Conservation (phyloP, 495 filamentous ascomycete genomes). For the Polyplosphaeria fusca region DNA sequence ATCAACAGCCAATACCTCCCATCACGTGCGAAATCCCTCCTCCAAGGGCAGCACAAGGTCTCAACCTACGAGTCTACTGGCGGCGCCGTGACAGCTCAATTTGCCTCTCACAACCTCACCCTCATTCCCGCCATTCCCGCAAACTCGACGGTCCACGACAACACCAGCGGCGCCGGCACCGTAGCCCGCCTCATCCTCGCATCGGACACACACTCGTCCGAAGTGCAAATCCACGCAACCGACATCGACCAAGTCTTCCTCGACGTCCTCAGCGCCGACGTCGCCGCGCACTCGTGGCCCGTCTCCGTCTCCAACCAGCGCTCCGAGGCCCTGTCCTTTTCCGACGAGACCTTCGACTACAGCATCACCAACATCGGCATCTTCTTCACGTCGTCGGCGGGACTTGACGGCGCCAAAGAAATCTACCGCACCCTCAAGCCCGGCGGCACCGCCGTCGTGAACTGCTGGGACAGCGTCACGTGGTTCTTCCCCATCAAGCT, state of each 20-base stretch:
- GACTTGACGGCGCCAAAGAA: constrained; percentile 31
- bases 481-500: constrained; percentile 23
- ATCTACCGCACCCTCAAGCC: constrained; percentile 37
- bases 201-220: constrained; percentile 1
- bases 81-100: constrained; percentile 5
- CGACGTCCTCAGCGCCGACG: constrained; percentile 14
- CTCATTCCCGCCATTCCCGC: constrained; percentile 23
- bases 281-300: constrained; percentile 26
- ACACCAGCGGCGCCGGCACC: constrained; percentile 34
- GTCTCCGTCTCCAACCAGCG: constrained; percentile 4
- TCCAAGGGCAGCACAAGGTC: constrained; percentile 10
- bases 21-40: constrained; percentile 5
- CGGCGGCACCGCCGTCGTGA: constrained; percentile 31
- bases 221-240: constrained; percentile 33
- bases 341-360: constrained; percentile 41
- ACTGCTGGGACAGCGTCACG: constrained; percentile 29
- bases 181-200: constrained; percentile 31
- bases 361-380: constrained; percentile 39
- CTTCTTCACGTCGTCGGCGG: constrained; percentile 30
- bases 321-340: constrained; percentile 15
- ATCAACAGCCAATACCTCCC: neutral
- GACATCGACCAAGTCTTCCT: constrained; percentile 33
- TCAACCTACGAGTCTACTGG: constrained; percentile 8
- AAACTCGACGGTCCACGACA: constrained; percentile 35
- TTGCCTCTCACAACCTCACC: constrained; percentile 14